Conservation (phyloP, 2,329 filamentous ascomycete species). For the Phaeophleospora eucalypticola region DNA sequence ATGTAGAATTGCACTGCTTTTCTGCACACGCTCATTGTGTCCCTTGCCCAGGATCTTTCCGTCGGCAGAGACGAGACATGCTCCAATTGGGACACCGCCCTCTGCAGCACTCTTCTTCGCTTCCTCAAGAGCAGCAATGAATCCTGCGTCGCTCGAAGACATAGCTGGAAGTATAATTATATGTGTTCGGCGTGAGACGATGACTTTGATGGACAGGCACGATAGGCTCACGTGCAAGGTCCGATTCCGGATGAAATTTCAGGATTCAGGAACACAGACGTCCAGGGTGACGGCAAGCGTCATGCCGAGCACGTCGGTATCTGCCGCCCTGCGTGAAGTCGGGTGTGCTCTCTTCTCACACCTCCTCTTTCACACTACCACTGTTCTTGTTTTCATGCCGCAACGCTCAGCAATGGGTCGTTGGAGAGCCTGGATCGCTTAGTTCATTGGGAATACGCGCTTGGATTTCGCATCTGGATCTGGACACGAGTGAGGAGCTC, state of each 20-base stretch:
- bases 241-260: neutral
- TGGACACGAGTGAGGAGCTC: neutral
- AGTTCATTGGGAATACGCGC: neutral
- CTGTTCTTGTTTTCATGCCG: neutral
- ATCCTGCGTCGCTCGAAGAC: conserved; percentile 45
- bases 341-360: no score
- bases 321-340: neutral
- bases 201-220: neutral
- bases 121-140: conserved; percentile 56
- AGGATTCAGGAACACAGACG: neutral
- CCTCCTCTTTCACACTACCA: neutral
- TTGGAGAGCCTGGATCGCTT: neutral
- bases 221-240: neutral
- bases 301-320: neutral
- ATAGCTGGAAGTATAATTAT: no score
- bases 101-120: conserved; percentile 53
- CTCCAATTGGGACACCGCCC: conserved; percentile 56
- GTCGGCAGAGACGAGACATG: conserved; percentile 61
- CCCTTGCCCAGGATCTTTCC: conserved; percentile 67
- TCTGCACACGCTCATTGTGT: conserved; percentile 72
- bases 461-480: neutral
- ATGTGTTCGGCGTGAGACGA: no score
- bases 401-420: neutral
- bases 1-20: conserved; percentile 66
- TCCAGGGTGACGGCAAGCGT: neutral